These are phyloP conservation scores for Nidula niveotomentosa DNA, from an alignment of 1,284 basidiomycete genomes.

Conservation along the genomic window DNA sequence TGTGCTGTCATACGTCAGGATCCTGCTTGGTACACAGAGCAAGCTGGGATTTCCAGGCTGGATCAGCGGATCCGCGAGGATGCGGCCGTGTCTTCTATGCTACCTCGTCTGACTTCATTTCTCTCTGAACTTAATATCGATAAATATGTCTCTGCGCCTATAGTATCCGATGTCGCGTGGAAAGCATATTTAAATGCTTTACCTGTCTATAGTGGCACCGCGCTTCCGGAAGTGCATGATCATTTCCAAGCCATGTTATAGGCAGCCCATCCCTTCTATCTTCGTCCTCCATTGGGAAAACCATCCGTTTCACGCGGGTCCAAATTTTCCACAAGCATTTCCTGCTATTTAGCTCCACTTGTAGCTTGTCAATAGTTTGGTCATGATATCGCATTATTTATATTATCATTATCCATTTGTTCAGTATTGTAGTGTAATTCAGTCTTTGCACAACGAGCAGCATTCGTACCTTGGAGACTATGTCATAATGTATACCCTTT, in stretches of 20 bases:
- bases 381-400: too few relatives aligned
- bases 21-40: constrained; percentile 52
- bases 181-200: constrained; percentile 40
- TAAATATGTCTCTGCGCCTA: constrained; percentile 47
- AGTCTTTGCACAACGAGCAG: too few relatives aligned
- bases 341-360: too few relatives aligned
- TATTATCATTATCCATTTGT: too few relatives aligned
- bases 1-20: constrained; percentile 46
- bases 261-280: too few relatives aligned
- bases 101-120: constrained; percentile 38
- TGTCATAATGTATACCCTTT: too few relatives aligned
- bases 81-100: constrained; percentile 36
- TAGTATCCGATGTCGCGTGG: constrained; percentile 48
- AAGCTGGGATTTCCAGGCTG: constrained; percentile 37
- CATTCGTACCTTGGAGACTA: too few relatives aligned
- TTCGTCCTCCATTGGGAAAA: too few relatives aligned
- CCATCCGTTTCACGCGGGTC: constrained; percentile 3
- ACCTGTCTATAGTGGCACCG: constrained; percentile 39
- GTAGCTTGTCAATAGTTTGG: too few relatives aligned
- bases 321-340: too few relatives aligned
- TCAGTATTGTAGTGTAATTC: too few relatives aligned
- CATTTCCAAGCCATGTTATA: constrained; percentile 35
- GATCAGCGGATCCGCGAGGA: constrained; percentile 44
- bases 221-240: constrained; percentile 24
- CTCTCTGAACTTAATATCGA: constrained; percentile 43